Percentiles rank a stretch among this genome's conserved stretches.
These are phyloP conservation scores for Cytospora chrysosperma DNA, from an alignment of 2,329 filamentous ascomycete species.

Conservation along the genomic window DNA sequence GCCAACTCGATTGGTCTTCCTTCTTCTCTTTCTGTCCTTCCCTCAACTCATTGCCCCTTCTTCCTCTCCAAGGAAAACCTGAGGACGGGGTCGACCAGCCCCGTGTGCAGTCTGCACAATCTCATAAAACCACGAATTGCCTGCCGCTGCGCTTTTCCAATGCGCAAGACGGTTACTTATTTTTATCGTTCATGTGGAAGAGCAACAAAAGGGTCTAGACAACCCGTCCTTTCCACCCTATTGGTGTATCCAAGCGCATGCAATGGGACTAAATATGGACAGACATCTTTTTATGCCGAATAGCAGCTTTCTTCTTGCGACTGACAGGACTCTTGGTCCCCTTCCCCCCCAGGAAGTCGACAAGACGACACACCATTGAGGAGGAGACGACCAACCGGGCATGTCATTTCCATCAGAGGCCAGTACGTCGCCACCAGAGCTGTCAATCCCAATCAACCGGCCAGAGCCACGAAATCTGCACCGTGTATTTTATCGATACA, in stretches of 20 bases:
- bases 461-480: neutral
- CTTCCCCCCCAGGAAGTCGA: neutral
- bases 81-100: neutral
- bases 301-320: neutral
- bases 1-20: neutral
- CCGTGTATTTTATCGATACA: neutral
- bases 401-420: slow-evolving; percentile 23
- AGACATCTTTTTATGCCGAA: slow-evolving; percentile 44
- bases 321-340: neutral
- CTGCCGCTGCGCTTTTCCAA: slow-evolving; percentile 58
- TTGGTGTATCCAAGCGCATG: slow-evolving; percentile 53
- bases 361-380: slow-evolving; percentile 9
- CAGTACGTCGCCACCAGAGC: slow-evolving; percentile 1
- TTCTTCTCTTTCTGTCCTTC: neutral
- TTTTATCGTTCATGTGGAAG: slow-evolving; percentile 61
- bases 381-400: slow-evolving; percentile 21
- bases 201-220: slow-evolving; percentile 63
- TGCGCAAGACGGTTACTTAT: slow-evolving; percentile 60
- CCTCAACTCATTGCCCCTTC: slow-evolving; percentile 10
- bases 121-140: slow-evolving; percentile 53
- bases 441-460: neutral
- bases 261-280: slow-evolving; percentile 63
- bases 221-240: slow-evolving; percentile 68
- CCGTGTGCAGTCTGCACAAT: slow-evolving; percentile 1
- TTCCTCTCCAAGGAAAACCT: neutral